Conservation (phyloP, 306 rosid species). For the Corylus heterophylla region DNA sequence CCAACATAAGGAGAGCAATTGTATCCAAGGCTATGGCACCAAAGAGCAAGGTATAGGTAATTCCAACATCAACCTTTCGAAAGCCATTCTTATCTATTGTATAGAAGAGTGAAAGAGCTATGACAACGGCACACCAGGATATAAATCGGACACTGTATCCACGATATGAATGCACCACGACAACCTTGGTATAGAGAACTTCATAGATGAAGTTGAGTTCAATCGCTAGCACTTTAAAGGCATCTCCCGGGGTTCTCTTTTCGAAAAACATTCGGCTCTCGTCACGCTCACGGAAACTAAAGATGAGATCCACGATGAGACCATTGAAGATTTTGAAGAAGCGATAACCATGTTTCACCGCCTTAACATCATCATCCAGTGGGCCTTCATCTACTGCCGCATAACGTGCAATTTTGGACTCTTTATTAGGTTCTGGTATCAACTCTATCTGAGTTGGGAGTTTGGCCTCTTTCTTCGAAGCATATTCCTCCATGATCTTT, state of each 20-base stretch:
- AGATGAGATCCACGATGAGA: constrained; percentile 35
- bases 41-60: constrained; percentile 35
- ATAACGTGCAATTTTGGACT: background rate
- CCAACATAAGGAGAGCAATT: constrained; percentile 18
- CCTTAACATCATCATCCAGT: background rate
- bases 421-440: constrained; percentile 6
- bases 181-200: constrained; percentile 37
- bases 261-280: constrained; percentile 30
- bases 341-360: constrained; percentile 17
- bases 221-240: constrained; percentile 14
- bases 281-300: constrained; percentile 23
- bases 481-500: constrained; percentile 34
- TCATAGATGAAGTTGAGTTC: constrained; percentile 44
- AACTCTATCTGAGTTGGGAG: constrained; percentile 16
- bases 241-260: background rate
- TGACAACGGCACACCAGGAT: constrained; percentile 4
- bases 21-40: constrained; percentile 42
- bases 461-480: background rate
- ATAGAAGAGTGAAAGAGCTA: constrained; percentile 14
- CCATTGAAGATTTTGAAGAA: constrained; percentile 32
- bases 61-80: constrained; percentile 11
- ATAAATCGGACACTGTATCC: constrained; percentile 4
- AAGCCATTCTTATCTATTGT: constrained; percentile 5
- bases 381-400: background rate
- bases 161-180: background rate